Evolutionary conservation across 306 rosid genomes (phyloP), one percentile per base, ranked within the genome.

Genomic region (Mimosa pudica): DNA sequence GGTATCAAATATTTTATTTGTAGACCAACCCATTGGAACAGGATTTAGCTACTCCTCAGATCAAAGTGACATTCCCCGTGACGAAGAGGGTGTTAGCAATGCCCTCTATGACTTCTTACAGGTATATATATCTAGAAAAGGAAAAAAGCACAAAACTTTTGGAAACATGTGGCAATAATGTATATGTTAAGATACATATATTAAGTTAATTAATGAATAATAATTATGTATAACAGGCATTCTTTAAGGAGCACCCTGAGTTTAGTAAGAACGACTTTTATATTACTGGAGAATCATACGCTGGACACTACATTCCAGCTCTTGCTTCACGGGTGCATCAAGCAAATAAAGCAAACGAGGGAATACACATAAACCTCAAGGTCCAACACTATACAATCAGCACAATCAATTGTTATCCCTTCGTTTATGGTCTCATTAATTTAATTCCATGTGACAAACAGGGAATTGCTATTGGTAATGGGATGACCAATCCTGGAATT

Each of bases 1-100:
- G 66, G 66, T 30, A 61, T 61, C 65, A 10, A 61, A 61, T 30
- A 61, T 61, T 61, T 3, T 61, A 61, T 61, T 61, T 61, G 67
- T 61, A 10, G 65, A 60, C 65, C 65, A 60, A 24, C 65, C 65
- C 36, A 10, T 60, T 20, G 65, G 65, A 6, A 61, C 67, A 1
- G 67, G 67, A 2, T 61, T 61, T 38, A 61, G 67, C 67, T 61
- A 61, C 17, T 30, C 67, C 0, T 61, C 67, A 10, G 67, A 62
- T 62, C 1, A 32, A 33, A 62, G 18, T 32, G 68, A 62, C 42
- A 62, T 62, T 62, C 68, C 42, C 18, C 68, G 12, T 12, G 18
- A 62, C 8, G 42, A 62, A 62, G 42, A 32, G 3, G 68, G 68
- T 11, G 68, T 62, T 2, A 62, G 42, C 42, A 62, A 62, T 62